These are phyloP conservation scores for Stephanodiscus minutulus DNA, from an alignment of 108 stramenopile genomes.

Conservation along the genomic window DNA sequence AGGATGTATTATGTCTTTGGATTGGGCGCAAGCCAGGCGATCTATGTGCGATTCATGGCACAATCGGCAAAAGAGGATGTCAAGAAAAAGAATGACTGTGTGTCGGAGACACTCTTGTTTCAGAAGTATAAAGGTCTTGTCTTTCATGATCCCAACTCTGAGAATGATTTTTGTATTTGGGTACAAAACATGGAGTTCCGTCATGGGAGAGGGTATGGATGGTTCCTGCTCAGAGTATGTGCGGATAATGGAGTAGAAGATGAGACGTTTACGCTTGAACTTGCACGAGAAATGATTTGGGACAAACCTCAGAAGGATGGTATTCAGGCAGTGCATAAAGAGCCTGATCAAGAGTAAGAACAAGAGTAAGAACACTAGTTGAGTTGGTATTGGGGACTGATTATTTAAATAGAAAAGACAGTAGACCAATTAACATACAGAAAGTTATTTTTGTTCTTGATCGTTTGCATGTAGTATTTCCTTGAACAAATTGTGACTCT, in stretches of 20 bases:
- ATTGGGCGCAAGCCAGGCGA: background rate
- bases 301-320: background rate
- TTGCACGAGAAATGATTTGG: background rate
- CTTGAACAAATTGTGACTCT: too few species aligned
- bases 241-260: background rate
- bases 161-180: background rate
- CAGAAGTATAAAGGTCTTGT: conserved; percentile 26
- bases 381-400: too few species aligned
- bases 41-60: conserved; percentile 8
- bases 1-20: conserved; percentile 14
- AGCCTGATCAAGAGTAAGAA: too few species aligned
- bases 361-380: too few species aligned
- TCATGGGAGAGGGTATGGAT: background rate
- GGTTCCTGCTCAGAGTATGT: background rate
- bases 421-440: too few species aligned
- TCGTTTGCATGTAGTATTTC: too few species aligned
- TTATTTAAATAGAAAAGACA: too few species aligned
- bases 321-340: background rate
- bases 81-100: conserved; percentile 1
- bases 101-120: conserved; percentile 11
- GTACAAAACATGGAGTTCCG: conserved; percentile 1
- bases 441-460: too few species aligned
- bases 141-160: conserved; percentile 9
- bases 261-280: background rate
- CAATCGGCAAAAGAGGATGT: conserved; percentile 9